A percentile compares a stretch with the other conserved stretches of the same genome.
These are phyloP conservation scores for Oryza australiensis DNA, from an alignment of 176 grass and related monocot species.

Conservation along the genomic window DNA sequence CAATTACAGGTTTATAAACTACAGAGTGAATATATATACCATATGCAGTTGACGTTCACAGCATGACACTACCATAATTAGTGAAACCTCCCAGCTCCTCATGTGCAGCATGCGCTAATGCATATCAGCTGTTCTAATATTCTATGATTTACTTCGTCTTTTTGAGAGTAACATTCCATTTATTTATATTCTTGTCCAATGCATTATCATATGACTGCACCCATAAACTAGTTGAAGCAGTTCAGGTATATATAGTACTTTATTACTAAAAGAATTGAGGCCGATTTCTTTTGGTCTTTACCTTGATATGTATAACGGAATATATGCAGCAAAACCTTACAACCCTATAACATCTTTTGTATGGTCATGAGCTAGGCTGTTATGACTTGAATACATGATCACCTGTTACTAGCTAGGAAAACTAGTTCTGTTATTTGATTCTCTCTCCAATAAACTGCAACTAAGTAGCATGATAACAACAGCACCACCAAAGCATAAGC, in stretches of 20 bases:
- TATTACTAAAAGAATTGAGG: neutral
- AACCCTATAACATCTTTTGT: neutral
- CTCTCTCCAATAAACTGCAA: constrained; percentile 16
- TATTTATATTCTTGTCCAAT: neutral
- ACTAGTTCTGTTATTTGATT: neutral
- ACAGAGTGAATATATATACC: neutral
- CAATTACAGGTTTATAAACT: neutral
- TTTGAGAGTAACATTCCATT: neutral
- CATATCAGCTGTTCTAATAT: neutral
- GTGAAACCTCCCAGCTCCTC: neutral
- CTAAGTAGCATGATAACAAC: constrained; percentile 12
- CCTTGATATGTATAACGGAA: neutral
- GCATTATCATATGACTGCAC: neutral
- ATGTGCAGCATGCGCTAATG: neutral
- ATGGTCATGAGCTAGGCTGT: neutral
- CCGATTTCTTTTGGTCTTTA: constrained; percentile 1
- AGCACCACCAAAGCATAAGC: constrained; percentile 10
- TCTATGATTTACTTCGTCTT: neutral
- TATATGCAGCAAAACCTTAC: neutral
- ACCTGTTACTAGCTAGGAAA: neutral
- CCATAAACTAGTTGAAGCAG: neutral
- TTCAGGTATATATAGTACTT: neutral
- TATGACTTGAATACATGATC: neutral
- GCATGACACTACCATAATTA: neutral
- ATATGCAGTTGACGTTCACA: neutral